A percentile compares a stretch with the other conserved stretches of the same genome.
Evolutionary conservation across 2,329 filamentous ascomycete species (phyloP).

Genomic region (Pseudogymnoascus sp.): DNA sequence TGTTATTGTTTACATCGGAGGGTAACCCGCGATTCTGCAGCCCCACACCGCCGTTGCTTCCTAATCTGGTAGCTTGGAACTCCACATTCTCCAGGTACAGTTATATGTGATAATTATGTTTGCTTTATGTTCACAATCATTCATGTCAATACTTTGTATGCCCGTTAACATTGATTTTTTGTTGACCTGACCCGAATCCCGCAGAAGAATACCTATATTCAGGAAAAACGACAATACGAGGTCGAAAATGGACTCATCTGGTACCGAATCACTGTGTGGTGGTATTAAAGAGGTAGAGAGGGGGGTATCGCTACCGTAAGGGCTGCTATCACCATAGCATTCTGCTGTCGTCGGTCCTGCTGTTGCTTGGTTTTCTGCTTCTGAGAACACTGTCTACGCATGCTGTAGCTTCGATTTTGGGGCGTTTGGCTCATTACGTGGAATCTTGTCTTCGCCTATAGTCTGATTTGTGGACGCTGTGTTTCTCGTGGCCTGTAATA

Average conservation of each 20-base stretch:
- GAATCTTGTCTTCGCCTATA: too few relatives aligned
- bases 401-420: too few relatives aligned
- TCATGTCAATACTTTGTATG: neutral
- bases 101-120: neutral
- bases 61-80: conserved; percentile 7
- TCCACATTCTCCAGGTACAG: neutral
- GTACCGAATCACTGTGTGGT: neutral
- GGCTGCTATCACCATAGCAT: too few relatives aligned
- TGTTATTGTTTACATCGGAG: conserved; percentile 9
- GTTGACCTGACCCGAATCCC: neutral
- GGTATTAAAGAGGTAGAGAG: too few relatives aligned
- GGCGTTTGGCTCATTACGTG: too few relatives aligned
- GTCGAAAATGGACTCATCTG: neutral
- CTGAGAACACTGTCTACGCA: too few relatives aligned
- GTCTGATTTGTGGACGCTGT: too few relatives aligned
- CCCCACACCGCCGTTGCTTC: neutral
- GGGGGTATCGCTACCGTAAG: too few relatives aligned
- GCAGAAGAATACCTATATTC: neutral
- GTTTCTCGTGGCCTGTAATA: too few relatives aligned
- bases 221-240: neutral
- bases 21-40: conserved; percentile 3
- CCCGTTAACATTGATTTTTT: neutral
- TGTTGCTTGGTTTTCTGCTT: too few relatives aligned
- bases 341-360: too few relatives aligned
- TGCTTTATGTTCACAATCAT: neutral